Evolutionary conservation across 441 rosid species (phyloP), one percentile per base, ranked within the genome.

Genomic region (Capsella rubella): DNA sequence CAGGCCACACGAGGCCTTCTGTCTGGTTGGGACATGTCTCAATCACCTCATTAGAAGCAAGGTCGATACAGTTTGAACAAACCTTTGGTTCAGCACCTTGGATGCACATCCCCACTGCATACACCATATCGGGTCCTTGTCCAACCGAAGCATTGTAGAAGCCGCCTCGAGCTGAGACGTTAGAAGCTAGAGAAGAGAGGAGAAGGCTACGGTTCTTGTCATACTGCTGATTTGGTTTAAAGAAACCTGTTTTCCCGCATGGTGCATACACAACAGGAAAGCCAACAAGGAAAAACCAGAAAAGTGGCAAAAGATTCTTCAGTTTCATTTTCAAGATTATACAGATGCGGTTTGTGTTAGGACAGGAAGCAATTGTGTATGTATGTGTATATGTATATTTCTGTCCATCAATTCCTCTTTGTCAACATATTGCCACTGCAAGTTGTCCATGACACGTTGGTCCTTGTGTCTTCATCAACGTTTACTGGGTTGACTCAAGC

Each of bases 121-220:
- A 35, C 14, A 75, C 79, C 5, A 3, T 13, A 9, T 66, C 14
- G 2, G 58, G 4, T 35, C 47, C 72, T 40, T 60, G 47, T 10
- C 81, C 83, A 6, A 51, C 16, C 0, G 81, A 76, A 57, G 61
- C 60, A 9, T 64, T 77, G 37, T 45, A 73, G 59, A 74, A 57
- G 3, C 80, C 75, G 0, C 49, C 56, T n/a, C 64, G 18, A 71
- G 50, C 75, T 15, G 62, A 49, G 4, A 67, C 47, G 1, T 39
- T 62, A 2, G 83, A 72, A 39, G 80, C 18, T 6, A 85, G 79
- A 28, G 69, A 81, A 45, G 83, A 77, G 50, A 80, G 80, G 16
- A 80, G 54, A 29, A 9, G 54, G 8, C 61, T 18, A 1, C 83
- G 84, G 51, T 87, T 85, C 14, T 31, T 14, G 21, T 79, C 71